These are phyloP conservation scores for Talaromyces trachyspermus DNA, from an alignment of 495 filamentous ascomycete species.

Conservation along the genomic window DNA sequence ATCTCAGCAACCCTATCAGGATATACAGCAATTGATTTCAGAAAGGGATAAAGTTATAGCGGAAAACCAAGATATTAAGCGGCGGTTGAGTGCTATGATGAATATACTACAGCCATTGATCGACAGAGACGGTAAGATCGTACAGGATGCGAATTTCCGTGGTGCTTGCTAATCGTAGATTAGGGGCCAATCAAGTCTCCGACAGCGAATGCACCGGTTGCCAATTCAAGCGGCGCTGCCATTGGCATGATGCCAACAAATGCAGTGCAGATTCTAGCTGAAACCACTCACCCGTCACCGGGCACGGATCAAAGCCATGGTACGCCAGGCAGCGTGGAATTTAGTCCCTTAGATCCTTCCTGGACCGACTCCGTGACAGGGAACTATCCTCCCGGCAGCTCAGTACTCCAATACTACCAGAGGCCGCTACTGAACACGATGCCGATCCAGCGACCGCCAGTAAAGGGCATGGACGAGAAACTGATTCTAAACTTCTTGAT, in stretches of 20 bases:
- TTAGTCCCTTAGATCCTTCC: background rate
- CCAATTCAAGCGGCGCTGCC: background rate
- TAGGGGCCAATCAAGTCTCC: too few species aligned
- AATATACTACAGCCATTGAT: conserved; percentile 58
- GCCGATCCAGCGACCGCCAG: background rate
- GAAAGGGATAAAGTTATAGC: conserved; percentile 63
- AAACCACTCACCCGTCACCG: conserved; percentile 6
- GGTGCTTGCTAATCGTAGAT: too few species aligned
- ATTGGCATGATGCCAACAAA: background rate
- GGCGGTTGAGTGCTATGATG: conserved; percentile 51
- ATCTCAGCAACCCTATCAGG: conserved; percentile 68
- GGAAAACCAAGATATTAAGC: conserved; percentile 64
- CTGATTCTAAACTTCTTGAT: conserved; percentile 65
- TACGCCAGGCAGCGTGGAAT: conserved; percentile 1
- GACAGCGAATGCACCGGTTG: background rate
- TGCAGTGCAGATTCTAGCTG: background rate
- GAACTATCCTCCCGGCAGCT: background rate
- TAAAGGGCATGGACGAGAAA: conserved; percentile 25
- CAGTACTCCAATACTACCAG: background rate
- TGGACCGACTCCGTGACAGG: background rate
- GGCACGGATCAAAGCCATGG: conserved; percentile 5
- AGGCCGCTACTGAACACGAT: background rate
- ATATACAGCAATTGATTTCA: conserved; percentile 61
- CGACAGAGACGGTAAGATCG: conserved; percentile 12
- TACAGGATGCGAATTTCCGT: too few species aligned